Evolutionary conservation across 1,284 basidiomycete genomes (phyloP), one percentile per base, ranked within the genome.

Genomic region (Phaffia rhodozyma): DNA sequence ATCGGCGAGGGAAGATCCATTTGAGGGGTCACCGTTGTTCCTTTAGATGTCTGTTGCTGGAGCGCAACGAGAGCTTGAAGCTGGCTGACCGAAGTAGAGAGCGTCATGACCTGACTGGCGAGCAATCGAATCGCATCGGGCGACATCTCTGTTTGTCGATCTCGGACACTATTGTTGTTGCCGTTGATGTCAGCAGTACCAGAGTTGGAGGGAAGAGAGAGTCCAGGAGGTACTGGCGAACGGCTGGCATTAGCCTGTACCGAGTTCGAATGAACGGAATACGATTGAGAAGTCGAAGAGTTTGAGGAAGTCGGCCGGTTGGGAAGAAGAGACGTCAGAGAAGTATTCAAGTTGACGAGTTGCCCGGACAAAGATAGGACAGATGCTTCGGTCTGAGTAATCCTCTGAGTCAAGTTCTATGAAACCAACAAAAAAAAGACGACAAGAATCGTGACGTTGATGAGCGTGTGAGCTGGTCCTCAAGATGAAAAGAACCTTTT

Each of bases 11-110:
- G 38, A 16, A 43, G 7, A 43, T 43, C 38, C 38, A 43, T 43
- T 2, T 11, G 38, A 43, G 38, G 38, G 38, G 38, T 43, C 38
- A 11, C 13, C 16, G 13, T 43, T 16, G 38, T 11, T 43, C 38
- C 38, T 43, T 43, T 43, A 11, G 38, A 55, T 52, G n/a, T 51
- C 13, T 43, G 60, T 47, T 23, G 60, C 34, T 27, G 30, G 53
- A 32, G 52, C n/a, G 58, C 49, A 13, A 58, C 16, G 43, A 64
- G 52, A 27, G 51, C 34, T 55, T 64, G 63, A 16, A 64, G 63
- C 32, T 64, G 63, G n/a, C 25, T 49, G 47, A 64, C 63, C 47
- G 63, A 64, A 1, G 58, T 30, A 20, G 63, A 64, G 43, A 64
- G 58, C 3, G 63, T 59, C 54, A 64, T 48, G 63, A 64, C 63